A percentile compares a stretch with the other conserved stretches of the same genome.
These are phyloP conservation scores for Nelumbo lutea DNA, from an alignment of 164 flowering plant genomes.

Conservation along the genomic window DNA sequence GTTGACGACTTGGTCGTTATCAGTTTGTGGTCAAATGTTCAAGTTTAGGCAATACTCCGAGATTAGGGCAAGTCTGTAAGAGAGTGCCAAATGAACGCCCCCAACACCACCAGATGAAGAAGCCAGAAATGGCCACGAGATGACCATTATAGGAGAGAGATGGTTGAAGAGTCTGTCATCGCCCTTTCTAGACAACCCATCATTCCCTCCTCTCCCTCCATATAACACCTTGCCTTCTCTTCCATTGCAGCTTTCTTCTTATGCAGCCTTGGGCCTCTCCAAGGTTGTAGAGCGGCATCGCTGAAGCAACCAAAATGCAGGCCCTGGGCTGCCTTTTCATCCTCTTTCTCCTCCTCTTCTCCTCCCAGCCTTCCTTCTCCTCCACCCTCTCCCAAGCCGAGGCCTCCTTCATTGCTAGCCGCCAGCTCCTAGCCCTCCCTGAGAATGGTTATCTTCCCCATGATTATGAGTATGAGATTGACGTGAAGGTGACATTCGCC, in stretches of 20 bases:
- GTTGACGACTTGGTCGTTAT: too few relatives aligned
- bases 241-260: not conserved
- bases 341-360: conserved; percentile 5
- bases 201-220: too few relatives aligned
- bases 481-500: conserved; percentile 9
- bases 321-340: conserved; percentile 18
- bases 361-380: not conserved
- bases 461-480: conserved; percentile 13
- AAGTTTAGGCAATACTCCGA: too few relatives aligned
- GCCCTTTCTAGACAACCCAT: too few relatives aligned
- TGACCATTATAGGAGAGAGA: too few relatives aligned
- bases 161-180: too few relatives aligned
- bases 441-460: conserved; percentile 12
- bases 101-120: too few relatives aligned
- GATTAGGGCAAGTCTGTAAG: too few relatives aligned
- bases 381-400: conserved; percentile 10
- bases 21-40: too few relatives aligned
- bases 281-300: not conserved
- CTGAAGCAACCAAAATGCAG: conserved; percentile 10
- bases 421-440: conserved; percentile 15
- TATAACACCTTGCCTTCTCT: not conserved
- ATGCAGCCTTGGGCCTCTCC: not conserved
- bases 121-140: too few relatives aligned
- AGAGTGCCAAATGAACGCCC: too few relatives aligned
- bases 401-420: conserved; percentile 13